phyloP scores from a whole-genome alignment of 345 rosid species.

The Moringa oleifera region DNA sequence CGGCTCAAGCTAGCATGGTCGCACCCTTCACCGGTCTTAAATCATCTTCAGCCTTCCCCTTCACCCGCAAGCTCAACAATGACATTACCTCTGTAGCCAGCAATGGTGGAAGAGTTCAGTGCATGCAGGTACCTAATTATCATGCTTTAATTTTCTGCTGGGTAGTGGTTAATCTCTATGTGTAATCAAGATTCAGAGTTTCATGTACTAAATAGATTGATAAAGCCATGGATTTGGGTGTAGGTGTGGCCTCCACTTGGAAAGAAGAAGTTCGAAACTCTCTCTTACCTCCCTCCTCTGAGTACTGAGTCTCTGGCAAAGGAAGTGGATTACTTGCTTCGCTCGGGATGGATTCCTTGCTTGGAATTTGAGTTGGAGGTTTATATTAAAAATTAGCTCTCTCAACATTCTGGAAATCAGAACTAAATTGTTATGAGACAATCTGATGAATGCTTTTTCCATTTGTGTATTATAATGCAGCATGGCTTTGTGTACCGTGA shows the following conservation, averaged over 20 bases:
- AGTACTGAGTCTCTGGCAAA: neutral
- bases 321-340: constrained; percentile 41
- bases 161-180: too few species aligned
- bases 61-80: constrained; percentile 22
- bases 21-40: constrained; percentile 40
- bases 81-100: constrained; percentile 31
- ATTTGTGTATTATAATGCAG: constrained; percentile 2
- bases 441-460: neutral
- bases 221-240: too few species aligned
- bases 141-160: neutral
- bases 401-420: too few species aligned
- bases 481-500: constrained; percentile 8
- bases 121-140: constrained; percentile 25
- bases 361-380: constrained; percentile 40
- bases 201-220: too few species aligned
- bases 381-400: neutral
- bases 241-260: constrained; percentile 31
- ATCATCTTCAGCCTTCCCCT: constrained; percentile 25
- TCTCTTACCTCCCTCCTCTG: constrained; percentile 31
- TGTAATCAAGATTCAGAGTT: too few species aligned
- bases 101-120: constrained; percentile 34
- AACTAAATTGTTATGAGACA: neutral
- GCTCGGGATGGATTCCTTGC: constrained; percentile 42
- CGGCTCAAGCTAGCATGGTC: constrained; percentile 28
- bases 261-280: constrained; percentile 29